These are phyloP conservation scores for Wickerhamiella spandovensis DNA, from an alignment of 805 yeast species.

Conservation along the genomic window DNA sequence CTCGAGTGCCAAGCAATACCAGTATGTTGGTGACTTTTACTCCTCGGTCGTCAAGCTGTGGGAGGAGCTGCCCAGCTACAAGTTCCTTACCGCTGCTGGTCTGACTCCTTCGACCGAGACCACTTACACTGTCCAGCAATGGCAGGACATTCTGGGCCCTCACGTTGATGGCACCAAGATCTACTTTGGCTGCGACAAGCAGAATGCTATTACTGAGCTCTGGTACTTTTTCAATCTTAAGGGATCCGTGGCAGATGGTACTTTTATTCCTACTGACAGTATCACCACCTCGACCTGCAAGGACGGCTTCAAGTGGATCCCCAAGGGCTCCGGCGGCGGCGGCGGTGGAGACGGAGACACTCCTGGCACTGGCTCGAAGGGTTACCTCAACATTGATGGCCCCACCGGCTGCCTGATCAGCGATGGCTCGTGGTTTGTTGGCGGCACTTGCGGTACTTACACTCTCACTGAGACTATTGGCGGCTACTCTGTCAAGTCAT, in stretches of 20 bases:
- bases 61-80: conserved; percentile 48
- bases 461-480: conserved; percentile 49
- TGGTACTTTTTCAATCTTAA: conserved; percentile 72
- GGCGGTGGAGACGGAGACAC: conserved; percentile 19
- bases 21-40: conserved; percentile 56
- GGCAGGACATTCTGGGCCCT: conserved; percentile 24
- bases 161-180: conserved; percentile 38
- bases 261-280: conserved; percentile 48
- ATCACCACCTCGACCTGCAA: conserved; percentile 50
- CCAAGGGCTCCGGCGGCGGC: conserved; percentile 37
- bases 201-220: conserved; percentile 41
- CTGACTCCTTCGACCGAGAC: conserved; percentile 49
- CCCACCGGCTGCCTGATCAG: conserved; percentile 68
- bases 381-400: conserved; percentile 35
- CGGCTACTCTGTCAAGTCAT: conserved; percentile 54
- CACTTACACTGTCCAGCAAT: conserved; percentile 40
- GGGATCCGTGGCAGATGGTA: conserved; percentile 59
- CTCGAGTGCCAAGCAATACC: conserved; percentile 18
- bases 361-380: conserved; percentile 28
- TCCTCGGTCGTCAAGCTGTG: conserved; percentile 45
- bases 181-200: conserved; percentile 42
- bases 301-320: conserved; percentile 57
- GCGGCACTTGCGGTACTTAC: conserved; percentile 78
- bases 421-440: conserved; percentile 70
- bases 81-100: conserved; percentile 53